Evolutionary conservation across 352 stramenopile genomes (phyloP), one percentile per base, ranked within the genome.

Genomic region (Phytophthora pluvialis): DNA sequence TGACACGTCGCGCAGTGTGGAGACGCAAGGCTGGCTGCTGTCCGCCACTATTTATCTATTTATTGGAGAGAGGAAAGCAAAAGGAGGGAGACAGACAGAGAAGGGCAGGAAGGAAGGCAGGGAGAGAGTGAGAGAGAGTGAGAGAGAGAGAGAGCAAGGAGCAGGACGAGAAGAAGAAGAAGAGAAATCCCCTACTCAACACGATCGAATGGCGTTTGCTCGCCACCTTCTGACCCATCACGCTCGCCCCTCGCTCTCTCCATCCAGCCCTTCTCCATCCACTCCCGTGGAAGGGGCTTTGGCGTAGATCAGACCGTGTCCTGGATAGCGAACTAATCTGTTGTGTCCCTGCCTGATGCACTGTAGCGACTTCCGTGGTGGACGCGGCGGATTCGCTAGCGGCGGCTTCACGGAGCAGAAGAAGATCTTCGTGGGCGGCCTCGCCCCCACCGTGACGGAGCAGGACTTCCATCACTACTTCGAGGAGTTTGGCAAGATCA

Each of bases 351-450:
- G 29, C 51, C 35, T 75, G 43, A 31, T 80, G 49, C 62, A 44
- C 59, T 75, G 40, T 76, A 83, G 76, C 64, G 73, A 84, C 8
- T 74, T 73, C 15, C 76, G 76, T 32, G 67, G 71, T 4, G 70
- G 66, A 44, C 65, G 60, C 26, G 60, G 76, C 40, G 69, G 66
- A 60, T 70, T 52, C 28, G 64, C 73, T 31, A 65, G 66, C 46
- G 63, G 55, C 32, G 67, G 60, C 53, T 84, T 74, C 40, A 74
- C 57, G 28, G 90, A 97, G 64, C 85, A 81, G 47, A 96, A 96
- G 69, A 98, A 98, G 77, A 93, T 98, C 56, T 98, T 98, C 62
- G 93, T 98, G 7, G 93, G 93, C 28, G 93, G 93, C 18, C 70
- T 98, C 35, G 81, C 88, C 16, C 79, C 88, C 13, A 88, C 90